Percentiles rank a stretch among this genome's conserved stretches.
phyloP scores from a whole-genome alignment of 495 filamentous ascomycete genomes.

The Ascobolus immersus region DNA sequence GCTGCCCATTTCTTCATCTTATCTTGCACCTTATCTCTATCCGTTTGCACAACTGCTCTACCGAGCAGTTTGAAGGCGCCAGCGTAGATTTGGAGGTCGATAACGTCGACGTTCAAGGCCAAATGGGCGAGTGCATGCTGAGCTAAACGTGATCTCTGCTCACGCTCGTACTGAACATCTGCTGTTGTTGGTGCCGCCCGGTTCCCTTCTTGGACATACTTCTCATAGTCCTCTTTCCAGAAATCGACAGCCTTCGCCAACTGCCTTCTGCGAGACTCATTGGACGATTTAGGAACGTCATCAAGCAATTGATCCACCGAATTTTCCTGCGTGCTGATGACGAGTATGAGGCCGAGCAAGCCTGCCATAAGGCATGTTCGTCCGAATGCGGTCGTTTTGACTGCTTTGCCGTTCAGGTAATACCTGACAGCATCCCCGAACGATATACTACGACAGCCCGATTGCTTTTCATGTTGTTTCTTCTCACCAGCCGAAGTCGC shows the following conservation, averaged over 20 bases:
- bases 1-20: conserved; percentile 89
- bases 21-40: conserved; percentile 53
- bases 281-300: no score
- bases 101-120: conserved; percentile 92
- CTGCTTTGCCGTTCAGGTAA: conserved; percentile 63
- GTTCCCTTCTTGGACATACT: conserved; percentile 36
- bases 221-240: conserved; percentile 87
- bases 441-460: conserved; percentile 61
- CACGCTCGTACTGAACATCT: conserved; percentile 40
- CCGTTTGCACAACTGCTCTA: conserved; percentile 54
- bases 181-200: conserved; percentile 15
- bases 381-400: conserved; percentile 83
- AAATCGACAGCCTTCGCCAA: conserved; percentile 78
- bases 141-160: conserved; percentile 67
- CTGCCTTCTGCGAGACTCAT: conserved; percentile 62
- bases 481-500: conserved; percentile 74
- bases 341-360: conserved; percentile 73
- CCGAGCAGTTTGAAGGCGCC: conserved; percentile 64
- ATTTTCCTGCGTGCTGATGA: conserved; percentile 94
- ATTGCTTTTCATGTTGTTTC: conserved; percentile 55
- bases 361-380: conserved; percentile 92
- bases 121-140: conserved; percentile 89
- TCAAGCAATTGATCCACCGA: conserved; percentile 48
- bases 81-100: conserved; percentile 93
- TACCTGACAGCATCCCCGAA: conserved; percentile 83